phyloP scores from a whole-genome alignment of 2,329 filamentous ascomycete species.

The Fusarium circinatum region DNA sequence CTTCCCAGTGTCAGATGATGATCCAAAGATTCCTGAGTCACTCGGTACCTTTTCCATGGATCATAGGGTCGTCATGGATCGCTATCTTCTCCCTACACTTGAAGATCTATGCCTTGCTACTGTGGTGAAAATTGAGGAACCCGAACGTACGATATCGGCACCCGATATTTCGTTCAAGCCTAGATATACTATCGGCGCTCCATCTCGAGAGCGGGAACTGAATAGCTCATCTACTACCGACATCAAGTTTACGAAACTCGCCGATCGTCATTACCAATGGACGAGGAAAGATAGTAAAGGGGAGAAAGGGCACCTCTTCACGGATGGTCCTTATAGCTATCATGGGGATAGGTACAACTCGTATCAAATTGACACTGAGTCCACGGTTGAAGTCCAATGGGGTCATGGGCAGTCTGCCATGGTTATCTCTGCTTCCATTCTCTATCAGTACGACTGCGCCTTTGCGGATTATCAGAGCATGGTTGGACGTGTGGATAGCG shows the following conservation, averaged over 20 bases:
- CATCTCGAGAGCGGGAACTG: fast-evolving
- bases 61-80: not conserved
- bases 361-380: not conserved
- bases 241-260: not conserved
- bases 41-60: not conserved
- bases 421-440: not conserved
- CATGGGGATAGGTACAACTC: not conserved
- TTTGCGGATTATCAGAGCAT: not conserved
- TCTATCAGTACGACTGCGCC: not conserved
- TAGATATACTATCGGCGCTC: not conserved
- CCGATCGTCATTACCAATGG: not conserved
- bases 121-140: not conserved
- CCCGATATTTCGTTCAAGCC: not conserved
- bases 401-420: not conserved
- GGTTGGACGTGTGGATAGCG: not conserved
- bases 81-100: not conserved
- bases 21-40: not conserved
- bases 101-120: not conserved
- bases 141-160: not conserved
- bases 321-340: not conserved
- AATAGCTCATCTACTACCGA: not conserved
- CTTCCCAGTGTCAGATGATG: not conserved
- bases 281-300: not conserved
- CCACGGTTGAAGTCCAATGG: not conserved
- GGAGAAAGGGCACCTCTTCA: not conserved